Percentiles rank a stretch among this genome's conserved stretches.
phyloP scores from a whole-genome alignment of 805 yeast genomes.

The fission yeast (Schizosaccharomyces pombe) region ASM294v3 CU329670.1:3224501-3225000 shows the following conservation, averaged over 20 bases:
- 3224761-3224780: conserved; percentile 9
- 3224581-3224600: conserved; percentile 40
- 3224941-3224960: conserved; percentile 3
- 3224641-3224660: conserved; percentile 19
- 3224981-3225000: neutral
- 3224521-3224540: conserved; percentile 22
- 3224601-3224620: conserved; percentile 12
- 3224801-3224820: conserved; percentile 28
- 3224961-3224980: neutral
- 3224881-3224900: conserved; percentile 27
- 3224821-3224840: conserved; percentile 50
- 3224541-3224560: conserved; percentile 28
- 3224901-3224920: conserved; percentile 9
- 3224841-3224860: conserved; percentile 34
- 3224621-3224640: conserved; percentile 7
- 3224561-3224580: conserved; percentile 27
- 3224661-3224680: conserved; percentile 25
- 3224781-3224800: conserved; percentile 12
- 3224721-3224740: neutral
- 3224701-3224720: conserved; percentile 12
- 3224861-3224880: conserved; percentile 40
- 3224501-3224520: conserved; percentile 5
- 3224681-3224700: conserved; percentile 14
- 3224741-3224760: conserved; percentile 8
- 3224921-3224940: conserved; percentile 8